These are phyloP conservation scores for Platanthera zijinensis DNA, from an alignment of 106 monocot species.

Conservation along the genomic window DNA sequence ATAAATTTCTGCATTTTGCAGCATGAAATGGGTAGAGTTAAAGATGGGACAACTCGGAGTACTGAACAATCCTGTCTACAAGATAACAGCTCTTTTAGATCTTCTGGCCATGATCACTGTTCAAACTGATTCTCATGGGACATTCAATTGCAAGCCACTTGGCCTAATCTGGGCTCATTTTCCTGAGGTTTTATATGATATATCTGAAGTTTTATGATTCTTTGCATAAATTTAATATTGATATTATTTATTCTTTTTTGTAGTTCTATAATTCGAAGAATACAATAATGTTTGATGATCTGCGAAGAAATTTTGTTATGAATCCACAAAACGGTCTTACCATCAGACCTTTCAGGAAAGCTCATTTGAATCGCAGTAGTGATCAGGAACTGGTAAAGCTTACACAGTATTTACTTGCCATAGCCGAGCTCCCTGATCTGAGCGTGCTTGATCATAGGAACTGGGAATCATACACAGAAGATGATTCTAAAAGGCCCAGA, in stretches of 20 bases:
- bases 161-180: constrained; percentile 89
- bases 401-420: constrained; percentile 77
- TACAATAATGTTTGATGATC: constrained; percentile 96
- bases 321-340: constrained; percentile 97
- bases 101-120: constrained; percentile 97
- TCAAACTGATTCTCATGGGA: constrained; percentile 65
- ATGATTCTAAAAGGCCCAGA: constrained; percentile 55
- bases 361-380: constrained; percentile 65
- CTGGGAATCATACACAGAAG: constrained; percentile 76
- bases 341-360: constrained; percentile 79
- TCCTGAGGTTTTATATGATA: constrained; percentile 52
- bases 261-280: constrained; percentile 82
- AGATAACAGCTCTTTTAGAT: constrained; percentile 89
- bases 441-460: constrained; percentile 63
- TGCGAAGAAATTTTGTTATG: constrained; percentile 97
- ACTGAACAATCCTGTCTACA: constrained; percentile 79
- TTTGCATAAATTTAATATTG: neutral
- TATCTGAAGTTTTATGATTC: neutral
- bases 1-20: constrained; percentile 20
- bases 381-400: constrained; percentile 82
- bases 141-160: constrained; percentile 95
- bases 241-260: constrained; percentile 13
- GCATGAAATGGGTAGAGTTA: constrained; percentile 96
- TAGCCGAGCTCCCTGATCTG: constrained; percentile 75
- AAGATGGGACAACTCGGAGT: constrained; percentile 98